These are phyloP conservation scores for Boehmeria nivea DNA, from an alignment of 306 rosid genomes.

Conservation along the genomic window DNA sequence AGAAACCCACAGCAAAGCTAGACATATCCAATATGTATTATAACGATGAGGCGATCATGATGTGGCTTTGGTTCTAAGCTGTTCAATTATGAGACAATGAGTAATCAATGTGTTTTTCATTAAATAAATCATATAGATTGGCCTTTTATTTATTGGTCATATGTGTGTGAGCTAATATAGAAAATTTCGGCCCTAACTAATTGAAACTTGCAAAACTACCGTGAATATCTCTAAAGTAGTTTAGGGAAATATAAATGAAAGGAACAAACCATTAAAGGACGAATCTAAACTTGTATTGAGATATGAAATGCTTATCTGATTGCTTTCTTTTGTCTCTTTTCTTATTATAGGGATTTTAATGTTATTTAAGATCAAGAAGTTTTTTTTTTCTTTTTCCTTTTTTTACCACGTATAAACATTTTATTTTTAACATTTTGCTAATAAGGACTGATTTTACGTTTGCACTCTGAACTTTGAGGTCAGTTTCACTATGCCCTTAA, in stretches of 20 bases:
- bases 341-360: too few species aligned
- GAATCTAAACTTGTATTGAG: background rate
- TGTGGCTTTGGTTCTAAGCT: background rate
- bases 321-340: background rate
- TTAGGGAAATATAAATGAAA: background rate
- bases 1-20: background rate
- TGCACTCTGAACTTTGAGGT: too few species aligned
- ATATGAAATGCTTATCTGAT: background rate
- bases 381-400: too few species aligned
- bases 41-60: background rate
- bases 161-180: too few species aligned
- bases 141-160: background rate
- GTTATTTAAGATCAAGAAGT: too few species aligned
- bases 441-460: too few species aligned
- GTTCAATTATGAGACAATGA: background rate
- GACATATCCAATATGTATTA: background rate
- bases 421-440: too few species aligned
- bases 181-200: too few species aligned
- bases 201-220: too few species aligned
- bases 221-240: background rate
- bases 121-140: background rate
- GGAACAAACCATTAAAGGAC: background rate
- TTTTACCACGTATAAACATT: too few species aligned
- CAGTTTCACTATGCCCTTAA: too few species aligned
- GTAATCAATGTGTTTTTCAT: background rate